Evolutionary conservation across 768 basidiomycete genomes (phyloP), one percentile per base, ranked within the genome.

Genomic region (Boletus insuetus): DNA sequence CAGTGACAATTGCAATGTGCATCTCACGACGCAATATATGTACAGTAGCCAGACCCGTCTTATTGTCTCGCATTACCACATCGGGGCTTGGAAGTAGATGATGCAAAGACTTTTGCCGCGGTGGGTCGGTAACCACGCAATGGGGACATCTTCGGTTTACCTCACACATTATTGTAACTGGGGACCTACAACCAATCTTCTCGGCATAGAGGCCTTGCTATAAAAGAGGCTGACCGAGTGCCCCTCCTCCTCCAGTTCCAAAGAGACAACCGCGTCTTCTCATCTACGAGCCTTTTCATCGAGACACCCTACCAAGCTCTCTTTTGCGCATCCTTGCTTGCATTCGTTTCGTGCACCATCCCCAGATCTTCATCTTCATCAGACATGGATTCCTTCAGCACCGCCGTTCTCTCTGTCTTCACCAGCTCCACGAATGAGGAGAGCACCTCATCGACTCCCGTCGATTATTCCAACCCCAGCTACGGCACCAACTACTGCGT

Each of bases 381-480:
- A 45, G 54, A 53, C 11, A 68, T 68, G 67, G 67, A 68, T 45
- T 52, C 58, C 29, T 62, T 68, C 50, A 58, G 4, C 50, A 46
- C 53, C n/a, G 31, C 14, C 34, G 1, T 59, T 46, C 38, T 60
- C 26, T 59, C 64, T 6, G 20, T 62, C 46, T 57, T 69, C 13
- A 37, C 47, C 34, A 44, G n/a, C 42, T 37, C 54, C 5, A 44
- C 52, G 29, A 16, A 45, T 1, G 52, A 53, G 10, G 58, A 66
- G 35, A 43, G 14, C 14, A 56, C 19, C 12, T 43, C 54, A 3
- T 57, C 65, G 16, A 43, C 46, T n/a, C 67, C 64, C 7, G 57
- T 58, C 11, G 58, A 66, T 4, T 46, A 34, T 5, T n/a, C 53
- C 3, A 35, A 32, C 31, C 44, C 32, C n/a, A 55, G 55, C 39